Evolutionary conservation across 2,329 filamentous ascomycete species (phyloP).

Genomic region (Colletotrichum abscissum): DNA sequence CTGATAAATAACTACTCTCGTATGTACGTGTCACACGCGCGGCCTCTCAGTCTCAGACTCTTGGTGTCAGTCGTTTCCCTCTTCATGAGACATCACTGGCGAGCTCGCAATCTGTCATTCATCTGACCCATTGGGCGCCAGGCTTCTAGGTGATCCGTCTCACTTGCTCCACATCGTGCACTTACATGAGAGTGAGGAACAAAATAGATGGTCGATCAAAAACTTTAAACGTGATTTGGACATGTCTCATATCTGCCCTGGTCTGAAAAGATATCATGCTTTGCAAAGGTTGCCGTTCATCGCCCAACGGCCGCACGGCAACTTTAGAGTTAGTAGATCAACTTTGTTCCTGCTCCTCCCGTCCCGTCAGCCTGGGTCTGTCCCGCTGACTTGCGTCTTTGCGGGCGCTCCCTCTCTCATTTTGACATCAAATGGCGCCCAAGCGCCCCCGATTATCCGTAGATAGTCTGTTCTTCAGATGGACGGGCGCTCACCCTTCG

Average conservation of each 20-base stretch:
- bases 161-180: too few relatives aligned
- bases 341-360: constrained; percentile 1
- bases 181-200: too few relatives aligned
- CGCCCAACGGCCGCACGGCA: neutral
- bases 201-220: neutral
- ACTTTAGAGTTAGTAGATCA: constrained; percentile 13
- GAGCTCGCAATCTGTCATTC: too few relatives aligned
- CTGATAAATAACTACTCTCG: neutral
- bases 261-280: neutral
- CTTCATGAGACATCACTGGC: neutral
- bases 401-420: constrained; percentile 30
- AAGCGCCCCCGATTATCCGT: neutral
- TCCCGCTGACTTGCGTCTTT: constrained; percentile 31
- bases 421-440: constrained; percentile 13
- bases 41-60: too few relatives aligned
- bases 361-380: constrained; percentile 14
- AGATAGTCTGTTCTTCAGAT: neutral
- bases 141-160: too few relatives aligned
- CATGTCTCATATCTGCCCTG: neutral
- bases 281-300: neutral
- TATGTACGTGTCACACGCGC: too few relatives aligned
- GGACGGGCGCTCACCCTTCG: constrained; percentile 7
- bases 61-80: neutral
- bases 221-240: neutral
- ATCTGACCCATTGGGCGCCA: too few relatives aligned